phyloP scores from a whole-genome alignment of 805 yeast species.

The Ogataea allantospora region DNA sequence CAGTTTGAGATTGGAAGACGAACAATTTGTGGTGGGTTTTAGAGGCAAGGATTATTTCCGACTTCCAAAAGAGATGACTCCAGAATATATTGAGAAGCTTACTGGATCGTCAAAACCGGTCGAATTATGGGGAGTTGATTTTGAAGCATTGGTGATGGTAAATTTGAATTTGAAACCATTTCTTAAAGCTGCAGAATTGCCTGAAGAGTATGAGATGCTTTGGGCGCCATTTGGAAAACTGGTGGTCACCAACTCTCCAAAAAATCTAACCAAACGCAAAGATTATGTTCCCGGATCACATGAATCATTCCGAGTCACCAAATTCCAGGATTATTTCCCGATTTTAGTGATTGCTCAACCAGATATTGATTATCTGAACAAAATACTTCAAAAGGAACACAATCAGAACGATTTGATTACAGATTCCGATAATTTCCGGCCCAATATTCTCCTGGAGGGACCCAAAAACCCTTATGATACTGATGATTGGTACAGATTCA shows the following conservation, averaged over 20 bases:
- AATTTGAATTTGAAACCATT: slow-evolving; percentile 16
- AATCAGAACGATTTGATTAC: slow-evolving; percentile 6
- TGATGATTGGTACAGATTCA: slow-evolving; percentile 27
- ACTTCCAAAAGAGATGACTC: slow-evolving; percentile 17
- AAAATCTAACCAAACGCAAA: slow-evolving; percentile 5
- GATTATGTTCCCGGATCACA: slow-evolving; percentile 9
- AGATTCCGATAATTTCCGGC: slow-evolving; percentile 22
- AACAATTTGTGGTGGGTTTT: slow-evolving; percentile 14
- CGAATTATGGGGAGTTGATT: slow-evolving; percentile 27
- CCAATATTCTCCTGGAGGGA: slow-evolving; percentile 23
- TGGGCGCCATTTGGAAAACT: slow-evolving; percentile 26
- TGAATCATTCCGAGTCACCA: slow-evolving; percentile 19
- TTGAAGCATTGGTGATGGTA: slow-evolving; percentile 19
- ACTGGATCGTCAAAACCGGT: slow-evolving; percentile 10
- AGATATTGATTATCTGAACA: slow-evolving; percentile 23
- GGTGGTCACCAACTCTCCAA: slow-evolving; percentile 27
- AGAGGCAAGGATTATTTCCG: slow-evolving; percentile 12
- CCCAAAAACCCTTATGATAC: slow-evolving; percentile 19
- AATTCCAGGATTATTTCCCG: slow-evolving; percentile 31
- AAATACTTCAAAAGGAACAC: slow-evolving; percentile 3
- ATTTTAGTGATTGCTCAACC: slow-evolving; percentile 21
- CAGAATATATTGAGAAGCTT: slow-evolving; percentile 8
- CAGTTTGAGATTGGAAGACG: slow-evolving; percentile 8
- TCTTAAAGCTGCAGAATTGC: slow-evolving; percentile 13
- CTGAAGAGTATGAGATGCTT: slow-evolving; percentile 16